Conservation (phyloP, 768 basidiomycete genomes). For the Suillus bovinus region DNA sequence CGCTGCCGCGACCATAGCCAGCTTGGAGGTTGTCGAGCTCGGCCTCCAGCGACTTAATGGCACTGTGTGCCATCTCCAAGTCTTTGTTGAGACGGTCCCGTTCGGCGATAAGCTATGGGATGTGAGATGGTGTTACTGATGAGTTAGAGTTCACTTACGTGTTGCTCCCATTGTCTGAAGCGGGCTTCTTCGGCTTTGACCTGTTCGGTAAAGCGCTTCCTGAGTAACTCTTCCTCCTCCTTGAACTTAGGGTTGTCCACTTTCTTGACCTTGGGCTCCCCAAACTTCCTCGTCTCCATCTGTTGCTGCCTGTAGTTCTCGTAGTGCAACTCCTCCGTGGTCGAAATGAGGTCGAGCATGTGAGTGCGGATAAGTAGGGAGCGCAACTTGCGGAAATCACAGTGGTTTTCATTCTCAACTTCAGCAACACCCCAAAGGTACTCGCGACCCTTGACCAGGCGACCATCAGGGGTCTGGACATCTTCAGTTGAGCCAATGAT, state of each 20-base stretch:
- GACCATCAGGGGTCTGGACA: slow-evolving; percentile 87
- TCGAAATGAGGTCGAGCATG: slow-evolving; percentile 97
- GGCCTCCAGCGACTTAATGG: slow-evolving; percentile 88
- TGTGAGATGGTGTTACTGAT: slow-evolving; percentile 17
- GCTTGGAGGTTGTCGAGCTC: slow-evolving; percentile 90
- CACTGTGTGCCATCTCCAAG: slow-evolving; percentile 87
- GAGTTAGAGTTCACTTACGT: slow-evolving; percentile 53
- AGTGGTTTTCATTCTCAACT: slow-evolving; percentile 99
- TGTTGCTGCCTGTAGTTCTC: slow-evolving; percentile 98
- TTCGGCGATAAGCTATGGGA: slow-evolving; percentile 87
- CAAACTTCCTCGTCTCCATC: slow-evolving; percentile 99
- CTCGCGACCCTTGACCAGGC: slow-evolving; percentile 94
- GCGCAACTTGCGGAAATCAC: slow-evolving; percentile 97
- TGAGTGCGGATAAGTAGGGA: slow-evolving; percentile 95
- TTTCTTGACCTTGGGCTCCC: slow-evolving; percentile 98
- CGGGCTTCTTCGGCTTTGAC: slow-evolving; percentile 98
- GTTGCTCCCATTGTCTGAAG: slow-evolving; percentile 99
- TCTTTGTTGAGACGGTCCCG: slow-evolving; percentile 99
- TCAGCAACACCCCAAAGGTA: slow-evolving; percentile 99
- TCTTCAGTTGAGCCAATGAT: slow-evolving; percentile 98
- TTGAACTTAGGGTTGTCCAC: slow-evolving; percentile 99
- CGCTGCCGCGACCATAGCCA: slow-evolving; percentile 72
- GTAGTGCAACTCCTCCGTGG: slow-evolving; percentile 94
- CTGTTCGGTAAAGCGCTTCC: slow-evolving; percentile 99
- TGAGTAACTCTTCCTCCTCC: slow-evolving; percentile 95